Conservation (phyloP, 306 rosid genomes). For the Malus sylvestris region DNA sequence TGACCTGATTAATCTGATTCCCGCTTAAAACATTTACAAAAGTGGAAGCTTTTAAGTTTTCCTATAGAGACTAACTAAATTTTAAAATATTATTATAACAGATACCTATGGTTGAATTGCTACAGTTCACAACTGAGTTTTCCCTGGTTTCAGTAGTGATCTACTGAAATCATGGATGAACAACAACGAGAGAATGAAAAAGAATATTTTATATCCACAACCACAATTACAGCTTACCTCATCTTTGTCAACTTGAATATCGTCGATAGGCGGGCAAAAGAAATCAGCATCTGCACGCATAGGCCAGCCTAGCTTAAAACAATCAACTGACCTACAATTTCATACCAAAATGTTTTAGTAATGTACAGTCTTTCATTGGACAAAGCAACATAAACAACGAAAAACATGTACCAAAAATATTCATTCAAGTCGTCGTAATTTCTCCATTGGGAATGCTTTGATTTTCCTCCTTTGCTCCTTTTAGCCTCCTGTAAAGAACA, state of each 20-base stretch:
- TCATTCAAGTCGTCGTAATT: conserved; percentile 94
- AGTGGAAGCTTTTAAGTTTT: background rate
- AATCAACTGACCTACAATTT: conserved; percentile 69
- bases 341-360: conserved; percentile 11
- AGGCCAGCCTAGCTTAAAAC: conserved; percentile 90
- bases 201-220: background rate
- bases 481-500: conserved; percentile 49
- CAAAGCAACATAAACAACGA: conserved; percentile 1
- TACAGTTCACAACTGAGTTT: background rate
- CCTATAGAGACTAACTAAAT: background rate
- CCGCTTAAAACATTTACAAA: background rate
- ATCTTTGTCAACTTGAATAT: conserved; percentile 31
- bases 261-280: conserved; percentile 37
- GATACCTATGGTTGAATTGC: background rate
- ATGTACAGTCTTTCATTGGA: conserved; percentile 1
- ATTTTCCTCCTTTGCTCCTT: conserved; percentile 56
- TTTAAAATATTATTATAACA: background rate
- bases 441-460: conserved; percentile 97
- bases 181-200: background rate
- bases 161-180: background rate
- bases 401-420: conserved; percentile 67
- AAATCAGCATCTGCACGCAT: conserved; percentile 75
- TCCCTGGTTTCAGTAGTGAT: background rate
- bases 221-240: conserved; percentile 42
- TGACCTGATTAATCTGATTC: background rate